These are phyloP conservation scores for Tripterygium wilfordii DNA, from an alignment of 177 flowering plant genomes.

Conservation along the genomic window DNA sequence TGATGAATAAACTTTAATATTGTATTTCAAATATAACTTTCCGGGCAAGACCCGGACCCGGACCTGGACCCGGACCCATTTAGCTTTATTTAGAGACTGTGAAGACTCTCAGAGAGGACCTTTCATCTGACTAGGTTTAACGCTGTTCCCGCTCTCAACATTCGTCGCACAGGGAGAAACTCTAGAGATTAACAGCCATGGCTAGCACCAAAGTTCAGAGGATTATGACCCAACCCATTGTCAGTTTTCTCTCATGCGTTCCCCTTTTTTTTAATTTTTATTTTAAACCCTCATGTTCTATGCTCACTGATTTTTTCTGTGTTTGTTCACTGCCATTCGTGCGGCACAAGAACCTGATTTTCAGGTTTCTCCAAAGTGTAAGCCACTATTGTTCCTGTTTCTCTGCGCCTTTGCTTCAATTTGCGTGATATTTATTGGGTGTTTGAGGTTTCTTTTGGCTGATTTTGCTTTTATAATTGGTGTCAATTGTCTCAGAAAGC, in stretches of 20 bases:
- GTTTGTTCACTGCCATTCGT: too few species aligned
- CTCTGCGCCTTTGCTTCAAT: neutral
- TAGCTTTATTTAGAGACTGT: too few species aligned
- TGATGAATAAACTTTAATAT: too few species aligned
- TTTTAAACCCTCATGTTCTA: neutral
- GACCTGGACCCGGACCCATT: too few species aligned
- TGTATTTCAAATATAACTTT: too few species aligned
- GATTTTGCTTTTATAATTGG: neutral
- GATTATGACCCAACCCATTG: slow-evolving; percentile 97
- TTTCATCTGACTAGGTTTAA: too few species aligned
- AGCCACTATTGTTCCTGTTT: slow-evolving; percentile 1
- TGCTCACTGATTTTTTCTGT: too few species aligned
- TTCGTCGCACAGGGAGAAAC: too few species aligned
- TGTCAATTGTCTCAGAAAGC: slow-evolving; percentile 23
- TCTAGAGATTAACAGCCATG: slow-evolving; percentile 63
- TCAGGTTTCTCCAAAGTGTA: slow-evolving; percentile 34
- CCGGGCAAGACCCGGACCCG: too few species aligned
- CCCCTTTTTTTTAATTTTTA: neutral
- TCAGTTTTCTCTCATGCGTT: slow-evolving; percentile 12
- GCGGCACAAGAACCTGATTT: slow-evolving; percentile 26
- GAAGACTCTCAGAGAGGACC: too few species aligned
- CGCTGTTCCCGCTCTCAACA: too few species aligned
- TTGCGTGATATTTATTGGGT: neutral
- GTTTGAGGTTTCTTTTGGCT: neutral
- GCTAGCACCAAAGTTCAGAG: slow-evolving; percentile 95